Percentiles rank a stretch among this genome's conserved stretches.
These are phyloP conservation scores for Allomyces macrogynus DNA, from an alignment of 192 early-diverging fungal species.

Conservation along the genomic window DNA sequence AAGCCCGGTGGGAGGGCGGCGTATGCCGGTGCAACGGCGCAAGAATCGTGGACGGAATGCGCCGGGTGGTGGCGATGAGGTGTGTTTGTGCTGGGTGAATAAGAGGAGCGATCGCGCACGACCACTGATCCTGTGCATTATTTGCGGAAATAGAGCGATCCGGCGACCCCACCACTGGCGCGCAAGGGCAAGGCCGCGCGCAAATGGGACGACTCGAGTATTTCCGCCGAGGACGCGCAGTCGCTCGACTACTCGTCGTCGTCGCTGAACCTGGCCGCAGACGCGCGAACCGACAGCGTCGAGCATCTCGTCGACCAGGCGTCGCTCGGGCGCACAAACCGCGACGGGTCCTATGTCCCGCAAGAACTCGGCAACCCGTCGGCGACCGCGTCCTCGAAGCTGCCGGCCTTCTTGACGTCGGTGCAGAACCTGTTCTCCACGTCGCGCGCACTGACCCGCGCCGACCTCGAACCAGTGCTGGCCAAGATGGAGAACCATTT, in stretches of 20 bases:
- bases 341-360: slow-evolving; percentile 30
- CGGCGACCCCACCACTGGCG: background rate
- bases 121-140: too few relatives aligned
- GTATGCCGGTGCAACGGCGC: too few relatives aligned
- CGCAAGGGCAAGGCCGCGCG: slow-evolving; percentile 1
- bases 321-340: slow-evolving; percentile 25
- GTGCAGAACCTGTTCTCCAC: slow-evolving; percentile 45
- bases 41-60: too few relatives aligned
- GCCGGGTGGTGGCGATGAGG: too few relatives aligned
- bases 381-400: slow-evolving; percentile 6
- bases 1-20: too few relatives aligned
- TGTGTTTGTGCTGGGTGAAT: too few relatives aligned
- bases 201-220: background rate
- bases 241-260: background rate
- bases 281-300: slow-evolving; percentile 32
- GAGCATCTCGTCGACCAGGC: slow-evolving; percentile 37
- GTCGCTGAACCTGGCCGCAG: background rate
- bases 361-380: slow-evolving; percentile 21
- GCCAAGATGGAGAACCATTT: slow-evolving; percentile 79
- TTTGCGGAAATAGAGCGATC: background rate
- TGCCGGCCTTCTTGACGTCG: slow-evolving; percentile 38
- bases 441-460: slow-evolving; percentile 45
- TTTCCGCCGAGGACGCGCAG: background rate
- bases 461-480: slow-evolving; percentile 57
- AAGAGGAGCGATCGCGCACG: too few relatives aligned